A percentile compares a stretch with the other conserved stretches of the same genome.
These are phyloP conservation scores for Takashimella koratensis DNA, from an alignment of 1,284 basidiomycete species.

Conservation along the genomic window DNA sequence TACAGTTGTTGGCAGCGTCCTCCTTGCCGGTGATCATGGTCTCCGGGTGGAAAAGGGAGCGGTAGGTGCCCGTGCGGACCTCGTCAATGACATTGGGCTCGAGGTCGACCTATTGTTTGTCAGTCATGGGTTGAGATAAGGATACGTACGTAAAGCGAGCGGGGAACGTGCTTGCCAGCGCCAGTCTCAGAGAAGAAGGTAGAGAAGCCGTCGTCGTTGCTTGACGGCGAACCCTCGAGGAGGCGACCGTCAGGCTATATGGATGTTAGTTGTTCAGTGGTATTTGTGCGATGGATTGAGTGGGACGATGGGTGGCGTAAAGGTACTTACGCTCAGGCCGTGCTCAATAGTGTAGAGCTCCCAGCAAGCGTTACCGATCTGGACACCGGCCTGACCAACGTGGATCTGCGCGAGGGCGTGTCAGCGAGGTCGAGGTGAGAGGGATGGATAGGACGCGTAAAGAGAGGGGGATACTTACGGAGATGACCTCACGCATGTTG, in stretches of 20 bases:
- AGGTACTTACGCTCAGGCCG: slow-evolving; percentile 75
- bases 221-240: slow-evolving; percentile 66
- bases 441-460: not conserved
- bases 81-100: slow-evolving; percentile 96
- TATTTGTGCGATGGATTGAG: not conserved
- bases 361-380: slow-evolving; percentile 95
- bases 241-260: slow-evolving; percentile 87
- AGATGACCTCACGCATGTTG: slow-evolving; percentile 47
- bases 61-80: slow-evolving; percentile 90
- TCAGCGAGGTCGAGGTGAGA: too few relatives aligned
- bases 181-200: slow-evolving; percentile 66
- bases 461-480: slow-evolving; percentile 28
- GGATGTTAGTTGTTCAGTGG: too few relatives aligned
- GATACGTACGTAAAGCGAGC: slow-evolving; percentile 79
- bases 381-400: slow-evolving; percentile 52
- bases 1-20: slow-evolving; percentile 99
- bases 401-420: too few relatives aligned
- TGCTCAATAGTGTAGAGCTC: slow-evolving; percentile 99
- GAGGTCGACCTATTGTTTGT: slow-evolving; percentile 61
- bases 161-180: slow-evolving; percentile 93
- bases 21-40: slow-evolving; percentile 99
- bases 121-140: slow-evolving; percentile 6
- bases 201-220: slow-evolving; percentile 85
- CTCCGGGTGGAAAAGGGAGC: slow-evolving; percentile 97
- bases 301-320: slow-evolving; percentile 9